phyloP scores from a whole-genome alignment of 495 filamentous ascomycete species.

The Cudoniella acicularis region DNA sequence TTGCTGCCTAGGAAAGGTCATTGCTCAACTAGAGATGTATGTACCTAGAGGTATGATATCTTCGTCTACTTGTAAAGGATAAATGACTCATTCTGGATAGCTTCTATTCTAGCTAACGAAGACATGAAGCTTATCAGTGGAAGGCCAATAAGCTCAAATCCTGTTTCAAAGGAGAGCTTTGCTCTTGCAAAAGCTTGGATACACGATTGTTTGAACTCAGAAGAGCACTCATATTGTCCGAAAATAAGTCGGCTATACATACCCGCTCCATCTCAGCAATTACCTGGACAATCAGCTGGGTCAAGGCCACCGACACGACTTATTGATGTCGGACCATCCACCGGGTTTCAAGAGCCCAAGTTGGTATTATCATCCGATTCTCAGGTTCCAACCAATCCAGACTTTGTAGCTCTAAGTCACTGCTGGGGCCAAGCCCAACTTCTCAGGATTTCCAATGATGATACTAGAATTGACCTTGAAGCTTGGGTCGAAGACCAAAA shows the following conservation, averaged over 20 bases:
- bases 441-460: neutral
- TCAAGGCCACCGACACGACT: neutral
- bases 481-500: neutral
- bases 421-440: conserved; percentile 5
- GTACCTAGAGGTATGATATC: neutral
- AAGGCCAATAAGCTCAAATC: conserved; percentile 2
- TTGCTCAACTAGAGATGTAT: neutral
- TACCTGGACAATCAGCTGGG: neutral
- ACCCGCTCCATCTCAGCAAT: neutral
- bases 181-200: conserved; percentile 3
- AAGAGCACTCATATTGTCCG: neutral
- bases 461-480: neutral
- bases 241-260: neutral
- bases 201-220: neutral
- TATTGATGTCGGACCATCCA: conserved; percentile 1
- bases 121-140: conserved; percentile 2
- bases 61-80: neutral
- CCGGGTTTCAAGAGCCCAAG: conserved; percentile 4
- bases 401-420: conserved; percentile 2
- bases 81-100: neutral
- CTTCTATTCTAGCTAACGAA: neutral
- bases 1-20: neutral
- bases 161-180: conserved; percentile 1
- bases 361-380: neutral
- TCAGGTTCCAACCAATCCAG: neutral